phyloP scores from a whole-genome alignment of 768 basidiomycete genomes.

The Tremella yokohamensis region DNA sequence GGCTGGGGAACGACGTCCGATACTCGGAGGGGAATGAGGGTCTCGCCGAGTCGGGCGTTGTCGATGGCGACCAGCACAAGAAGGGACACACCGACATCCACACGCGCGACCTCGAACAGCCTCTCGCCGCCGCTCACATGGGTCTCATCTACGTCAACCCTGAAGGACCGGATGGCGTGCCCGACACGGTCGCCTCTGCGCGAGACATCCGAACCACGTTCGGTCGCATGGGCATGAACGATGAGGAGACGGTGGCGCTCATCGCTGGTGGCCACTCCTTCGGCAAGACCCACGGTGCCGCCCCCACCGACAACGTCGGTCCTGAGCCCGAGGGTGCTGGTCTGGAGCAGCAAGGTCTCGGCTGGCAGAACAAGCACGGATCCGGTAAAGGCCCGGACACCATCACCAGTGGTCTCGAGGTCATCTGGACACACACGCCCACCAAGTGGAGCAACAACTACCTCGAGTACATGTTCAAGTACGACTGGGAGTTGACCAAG shows the following conservation, averaged over 20 bases:
- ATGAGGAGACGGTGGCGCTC: conserved; percentile 14
- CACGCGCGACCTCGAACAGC: conserved; percentile 12
- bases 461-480: conserved; percentile 17
- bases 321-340: conserved; percentile 10
- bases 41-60: not conserved
- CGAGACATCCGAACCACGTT: conserved; percentile 12
- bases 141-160: conserved; percentile 17
- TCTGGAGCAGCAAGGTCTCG: conserved; percentile 14
- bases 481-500: conserved; percentile 15
- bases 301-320: conserved; percentile 9
- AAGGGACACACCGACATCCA: conserved; percentile 2
- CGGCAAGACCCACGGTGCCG: conserved; percentile 13
- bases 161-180: conserved; percentile 12
- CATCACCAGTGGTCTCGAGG: conserved; percentile 11
- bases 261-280: conserved; percentile 13
- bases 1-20: conserved; percentile 11
- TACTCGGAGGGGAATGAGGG: conserved; percentile 7
- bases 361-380: conserved; percentile 11
- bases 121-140: conserved; percentile 13
- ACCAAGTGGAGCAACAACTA: conserved; percentile 14
- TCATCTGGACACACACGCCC: conserved; percentile 12
- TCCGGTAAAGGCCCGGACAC: conserved; percentile 8
- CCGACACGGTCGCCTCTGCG: conserved; percentile 9
- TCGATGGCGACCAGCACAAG: conserved; percentile 12
- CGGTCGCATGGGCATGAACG: conserved; percentile 13